Conservation (phyloP, 2,329 filamentous ascomycete genomes). For the Aspergillus sp. region DNA sequence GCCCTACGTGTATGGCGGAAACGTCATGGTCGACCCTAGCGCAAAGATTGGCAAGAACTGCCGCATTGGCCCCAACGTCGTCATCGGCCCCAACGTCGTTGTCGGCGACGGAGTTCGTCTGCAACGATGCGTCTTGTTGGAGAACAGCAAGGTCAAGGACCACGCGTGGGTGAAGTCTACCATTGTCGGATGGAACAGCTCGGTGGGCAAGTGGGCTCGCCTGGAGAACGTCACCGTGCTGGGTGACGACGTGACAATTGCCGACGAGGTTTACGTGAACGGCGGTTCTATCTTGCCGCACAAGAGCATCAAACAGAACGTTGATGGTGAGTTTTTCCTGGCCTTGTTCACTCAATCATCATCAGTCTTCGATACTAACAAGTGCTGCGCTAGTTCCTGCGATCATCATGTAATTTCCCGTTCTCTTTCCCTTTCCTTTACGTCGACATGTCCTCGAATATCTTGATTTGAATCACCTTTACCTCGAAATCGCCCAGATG, state of each 20-base stretch:
- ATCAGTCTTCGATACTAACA: neutral
- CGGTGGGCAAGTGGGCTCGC: slow-evolving; percentile 90
- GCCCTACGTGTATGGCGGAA: slow-evolving; percentile 85
- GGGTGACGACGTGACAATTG: slow-evolving; percentile 95
- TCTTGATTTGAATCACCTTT: slow-evolving; percentile 21
- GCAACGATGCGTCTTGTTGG: slow-evolving; percentile 86
- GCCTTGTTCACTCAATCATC: neutral
- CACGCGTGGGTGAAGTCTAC: slow-evolving; percentile 99
- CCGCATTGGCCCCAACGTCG: slow-evolving; percentile 95
- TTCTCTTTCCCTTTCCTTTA: slow-evolving; percentile 23
- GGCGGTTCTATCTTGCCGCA: slow-evolving; percentile 92
- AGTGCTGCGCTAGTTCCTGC: slow-evolving; percentile 40
- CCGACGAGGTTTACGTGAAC: slow-evolving; percentile 98
- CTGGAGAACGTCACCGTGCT: slow-evolving; percentile 98
- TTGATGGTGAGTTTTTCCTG: slow-evolving; percentile 63
- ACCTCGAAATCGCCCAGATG: slow-evolving; percentile 31
- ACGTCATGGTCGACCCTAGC: slow-evolving; percentile 89
- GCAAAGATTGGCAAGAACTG: slow-evolving; percentile 98
- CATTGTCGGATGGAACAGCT: slow-evolving; percentile 98
- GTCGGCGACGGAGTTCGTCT: slow-evolving; percentile 92
- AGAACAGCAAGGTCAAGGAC: slow-evolving; percentile 93
- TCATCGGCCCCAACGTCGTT: slow-evolving; percentile 88
- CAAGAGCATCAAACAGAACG: slow-evolving; percentile 98
- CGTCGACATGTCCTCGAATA: slow-evolving; percentile 28
- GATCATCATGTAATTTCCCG: slow-evolving; percentile 48